These are phyloP conservation scores for Blepharisma stoltei DNA, from an alignment of 73 alveolate genomes.

Conservation along the genomic window DNA sequence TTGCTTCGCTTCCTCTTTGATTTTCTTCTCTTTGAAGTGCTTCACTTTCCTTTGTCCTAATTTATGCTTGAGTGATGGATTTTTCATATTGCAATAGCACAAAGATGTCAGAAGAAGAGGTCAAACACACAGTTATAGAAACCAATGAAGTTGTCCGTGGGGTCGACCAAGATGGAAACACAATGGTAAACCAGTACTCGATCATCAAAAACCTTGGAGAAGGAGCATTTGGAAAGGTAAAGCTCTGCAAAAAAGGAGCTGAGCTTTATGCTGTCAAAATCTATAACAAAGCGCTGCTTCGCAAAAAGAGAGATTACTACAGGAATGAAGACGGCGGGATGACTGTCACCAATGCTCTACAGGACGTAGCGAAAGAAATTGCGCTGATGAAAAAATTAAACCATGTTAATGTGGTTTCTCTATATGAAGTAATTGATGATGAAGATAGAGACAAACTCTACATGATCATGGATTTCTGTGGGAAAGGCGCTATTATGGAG, in stretches of 20 bases:
- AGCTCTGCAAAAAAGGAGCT: constrained; percentile 59
- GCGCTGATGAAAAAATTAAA: constrained; percentile 91
- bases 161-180: constrained; percentile 38
- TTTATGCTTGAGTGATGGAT: no score
- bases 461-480: constrained; percentile 86
- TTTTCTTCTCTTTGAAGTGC: no score
- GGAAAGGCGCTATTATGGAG: constrained; percentile 80
- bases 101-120: constrained; percentile 21
- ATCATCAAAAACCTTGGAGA: constrained; percentile 64
- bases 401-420: constrained; percentile 83
- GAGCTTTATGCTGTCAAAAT: constrained; percentile 76
- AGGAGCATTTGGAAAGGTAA: constrained; percentile 86
- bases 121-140: neutral
- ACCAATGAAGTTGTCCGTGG: neutral
- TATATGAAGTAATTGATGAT: constrained; percentile 90
- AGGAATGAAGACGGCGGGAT: constrained; percentile 68
- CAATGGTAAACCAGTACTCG: constrained; percentile 56
- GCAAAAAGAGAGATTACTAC: constrained; percentile 63
- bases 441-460: constrained; percentile 90
- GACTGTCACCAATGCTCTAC: constrained; percentile 66
- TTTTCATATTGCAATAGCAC: no score
- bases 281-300: constrained; percentile 57
- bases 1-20: no score
- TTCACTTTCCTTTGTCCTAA: no score
- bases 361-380: constrained; percentile 86